phyloP scores from a whole-genome alignment of 257 asterid genomes.

The Nemophila menziesii region DNA sequence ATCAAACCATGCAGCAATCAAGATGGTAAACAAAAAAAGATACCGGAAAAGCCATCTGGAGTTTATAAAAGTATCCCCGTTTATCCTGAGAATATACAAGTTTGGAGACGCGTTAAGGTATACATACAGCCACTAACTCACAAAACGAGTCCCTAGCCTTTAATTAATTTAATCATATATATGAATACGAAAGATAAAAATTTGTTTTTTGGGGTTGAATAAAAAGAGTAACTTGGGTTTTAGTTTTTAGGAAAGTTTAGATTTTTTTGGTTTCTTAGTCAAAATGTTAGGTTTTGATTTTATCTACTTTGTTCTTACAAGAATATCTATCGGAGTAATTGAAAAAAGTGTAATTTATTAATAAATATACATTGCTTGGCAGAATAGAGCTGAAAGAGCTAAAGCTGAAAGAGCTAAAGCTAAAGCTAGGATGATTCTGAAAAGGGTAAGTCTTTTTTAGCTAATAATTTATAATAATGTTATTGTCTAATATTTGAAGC shows the following conservation, averaged over 20 bases:
- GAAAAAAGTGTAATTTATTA: too few relatives aligned
- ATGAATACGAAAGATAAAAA: too few relatives aligned
- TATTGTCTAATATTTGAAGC: neutral
- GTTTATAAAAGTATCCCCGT: conserved; percentile 17
- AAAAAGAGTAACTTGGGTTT: neutral
- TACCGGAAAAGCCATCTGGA: conserved; percentile 7
- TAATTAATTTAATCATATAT: neutral
- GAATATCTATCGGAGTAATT: too few relatives aligned
- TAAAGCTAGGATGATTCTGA: too few relatives aligned
- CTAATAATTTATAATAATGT: neutral
- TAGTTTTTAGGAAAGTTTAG: neutral
- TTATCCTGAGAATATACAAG: conserved; percentile 32
- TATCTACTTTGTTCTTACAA: too few relatives aligned
- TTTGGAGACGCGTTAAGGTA: conserved; percentile 69
- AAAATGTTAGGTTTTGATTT: too few relatives aligned
- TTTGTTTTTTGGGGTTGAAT: too few relatives aligned
- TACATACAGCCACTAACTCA: conserved; percentile 5
- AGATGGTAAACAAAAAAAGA: conserved; percentile 7
- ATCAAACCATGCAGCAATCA: too few relatives aligned
- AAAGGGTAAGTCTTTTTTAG: too few relatives aligned
- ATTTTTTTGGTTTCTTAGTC: neutral
- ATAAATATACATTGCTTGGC: too few relatives aligned
- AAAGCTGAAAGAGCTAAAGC: too few relatives aligned
- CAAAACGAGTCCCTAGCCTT: neutral
- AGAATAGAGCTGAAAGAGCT: too few relatives aligned